Evolutionary conservation across 352 stramenopile species (phyloP), one percentile per base, ranked within the genome.

Genomic region (Plasmopara muralis): DNA sequence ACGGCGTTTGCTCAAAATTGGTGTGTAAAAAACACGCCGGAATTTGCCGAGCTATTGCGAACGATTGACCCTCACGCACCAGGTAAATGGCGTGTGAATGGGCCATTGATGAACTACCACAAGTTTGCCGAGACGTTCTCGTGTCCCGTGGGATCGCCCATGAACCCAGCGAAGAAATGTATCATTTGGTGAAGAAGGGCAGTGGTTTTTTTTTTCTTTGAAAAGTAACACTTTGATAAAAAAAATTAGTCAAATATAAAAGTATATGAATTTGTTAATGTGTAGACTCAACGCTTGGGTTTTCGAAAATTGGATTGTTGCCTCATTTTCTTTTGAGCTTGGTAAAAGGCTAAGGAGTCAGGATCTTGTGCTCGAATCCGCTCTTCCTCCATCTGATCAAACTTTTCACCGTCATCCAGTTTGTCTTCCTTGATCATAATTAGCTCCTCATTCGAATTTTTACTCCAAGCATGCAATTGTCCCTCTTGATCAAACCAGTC

Each of bases 81-180:
- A 7, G 67, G 66, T 12, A 77, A 80, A 43, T 87, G 68, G 66
- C 79, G 79, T 35, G 79, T 88, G 39, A 79, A 85, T 25, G 79
- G 79, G 1, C 66, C 74, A 7, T 30, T 83, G 29, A 83, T 80
- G 55, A 88, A 87, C 59, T 85, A 71, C 53, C 47, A 62, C 44
- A 70, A 73, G 60, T 89, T 90, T 50, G 73, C 74, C 0, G 51
- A 79, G 48, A 62, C 60, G n/a, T 88, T 90, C 46, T 62, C 84
- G 48, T 90, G 79, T 60, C 54, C 70, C 4, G 47, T 68, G 5
- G 77, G 77, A 5, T 70, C 72, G 2, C 66, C 66, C 3, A 89
- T 91, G 77, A 91, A 89, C 47, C 77, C 80, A 1, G 51, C 60
- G 28, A 67, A 84, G 39, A 77, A 79, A 50, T 88, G 80, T 38